Evolutionary conservation across 2,329 filamentous ascomycete genomes (phyloP), one percentile per base, ranked within the genome.

Genomic region (Simplicillium aogashimaense): DNA sequence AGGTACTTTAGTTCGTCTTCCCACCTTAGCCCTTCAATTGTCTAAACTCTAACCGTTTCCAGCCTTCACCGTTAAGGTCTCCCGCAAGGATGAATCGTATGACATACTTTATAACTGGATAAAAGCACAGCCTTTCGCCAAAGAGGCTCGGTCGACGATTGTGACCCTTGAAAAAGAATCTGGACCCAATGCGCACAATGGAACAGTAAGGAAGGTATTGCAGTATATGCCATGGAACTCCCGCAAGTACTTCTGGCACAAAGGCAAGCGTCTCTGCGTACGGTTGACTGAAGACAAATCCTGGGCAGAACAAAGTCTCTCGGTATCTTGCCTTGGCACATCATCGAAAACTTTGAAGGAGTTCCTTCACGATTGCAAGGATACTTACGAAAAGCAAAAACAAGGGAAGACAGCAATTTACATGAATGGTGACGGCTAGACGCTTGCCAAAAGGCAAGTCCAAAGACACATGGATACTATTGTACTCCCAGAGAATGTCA

Each of bases 361-460:
- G 7, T 46, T 63, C 13, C 42, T 61, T 9, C 41, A 53, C 43
- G 50, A 61, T 36, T 58, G 48, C 38, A 46, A 50, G 38, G 30
- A 34, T 35, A 37, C 47, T 37, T 60, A 60, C 47, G 46, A 61
- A 12, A 53, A 51, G 11, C 35, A 48, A 33, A 53, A 43, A 44
- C 37, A 54, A 34, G 47, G 51, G 35, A 59, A 57, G 42, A 53
- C 51, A 10, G 46, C 48, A 12, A 52, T 61, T 13, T 58, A 58
- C 44, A 35, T 56, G 36, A 40, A 56, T 31, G 45, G 47, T 11
- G 36, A 55, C 36, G 37, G 41, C 15, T 55, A 43, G 53, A 52
- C 36, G 50, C 50, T 38, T 44, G 47, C 30, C 35, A 48, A 29
- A 28, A 46, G 43, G 39, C 39, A 44, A 37, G 36, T 45, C 32